These are phyloP conservation scores for Hymenoscyphus salicellus DNA, from an alignment of 2,329 filamentous ascomycete genomes.

Conservation along the genomic window DNA sequence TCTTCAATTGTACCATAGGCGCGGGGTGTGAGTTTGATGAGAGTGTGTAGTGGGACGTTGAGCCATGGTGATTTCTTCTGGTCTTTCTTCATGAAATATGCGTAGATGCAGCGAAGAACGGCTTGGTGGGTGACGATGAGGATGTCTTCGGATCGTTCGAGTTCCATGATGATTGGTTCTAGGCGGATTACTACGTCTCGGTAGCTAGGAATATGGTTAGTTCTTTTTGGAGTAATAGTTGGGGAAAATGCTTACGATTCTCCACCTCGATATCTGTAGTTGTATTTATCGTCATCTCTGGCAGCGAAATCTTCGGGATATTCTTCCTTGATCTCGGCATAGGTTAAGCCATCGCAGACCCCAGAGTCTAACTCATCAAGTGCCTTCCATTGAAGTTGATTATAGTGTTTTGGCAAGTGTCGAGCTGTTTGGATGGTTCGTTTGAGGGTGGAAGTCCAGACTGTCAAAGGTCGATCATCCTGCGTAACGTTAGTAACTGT, in stretches of 20 bases:
- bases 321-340: conserved; percentile 80
- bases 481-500: conserved; percentile 31
- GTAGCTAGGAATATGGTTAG: conserved; percentile 45
- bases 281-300: conserved; percentile 98
- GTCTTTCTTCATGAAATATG: conserved; percentile 97
- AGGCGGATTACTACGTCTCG: conserved; percentile 96
- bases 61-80: conserved; percentile 96
- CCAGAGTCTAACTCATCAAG: conserved; percentile 95
- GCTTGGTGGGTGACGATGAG: conserved; percentile 98
- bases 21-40: conserved; percentile 93
- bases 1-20: conserved; percentile 93
- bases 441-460: conserved; percentile 73
- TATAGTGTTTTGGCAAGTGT: conserved; percentile 75
- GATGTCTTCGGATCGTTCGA: conserved; percentile 94
- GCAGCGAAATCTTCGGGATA: conserved; percentile 95
- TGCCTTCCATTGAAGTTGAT: conserved; percentile 98
- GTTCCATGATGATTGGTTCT: conserved; percentile 98
- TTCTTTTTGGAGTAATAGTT: neutral
- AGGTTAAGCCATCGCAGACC: conserved; percentile 89
- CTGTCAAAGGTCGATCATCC: conserved; percentile 59
- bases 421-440: conserved; percentile 90
- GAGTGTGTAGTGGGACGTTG: conserved; percentile 92
- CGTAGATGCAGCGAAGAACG: conserved; percentile 93
- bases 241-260: conserved; percentile 58
- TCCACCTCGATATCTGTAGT: conserved; percentile 95